Evolutionary conservation across 371 early-diverging fungal species (phyloP).

Genomic region (Rhizopus sp.): DNA sequence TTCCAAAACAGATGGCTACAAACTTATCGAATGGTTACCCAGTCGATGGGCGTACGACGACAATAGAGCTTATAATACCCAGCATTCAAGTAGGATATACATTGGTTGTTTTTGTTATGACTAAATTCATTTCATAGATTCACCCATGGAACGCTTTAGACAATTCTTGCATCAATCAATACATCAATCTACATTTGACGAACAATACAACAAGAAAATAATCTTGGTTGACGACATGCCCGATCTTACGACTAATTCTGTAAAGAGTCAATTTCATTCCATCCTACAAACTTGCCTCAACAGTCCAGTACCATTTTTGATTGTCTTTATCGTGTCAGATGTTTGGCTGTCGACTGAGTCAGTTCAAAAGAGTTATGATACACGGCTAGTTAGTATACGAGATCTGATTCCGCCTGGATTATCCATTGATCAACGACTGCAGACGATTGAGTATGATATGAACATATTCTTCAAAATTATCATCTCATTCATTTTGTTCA

Average conservation of each 20-base stretch:
- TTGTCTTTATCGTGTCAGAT: conserved; percentile 31
- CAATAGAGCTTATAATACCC: conserved; percentile 5
- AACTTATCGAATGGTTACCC: conserved; percentile 36
- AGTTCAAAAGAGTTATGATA: background rate
- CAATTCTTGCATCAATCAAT: conserved; percentile 17
- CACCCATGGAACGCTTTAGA: conserved; percentile 6
- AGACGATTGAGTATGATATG: conserved; percentile 5
- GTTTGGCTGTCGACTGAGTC: conserved; percentile 4
- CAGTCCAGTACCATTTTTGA: conserved; percentile 13
- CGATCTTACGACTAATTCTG: conserved; percentile 23
- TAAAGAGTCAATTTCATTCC: conserved; percentile 25
- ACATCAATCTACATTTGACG: background rate
- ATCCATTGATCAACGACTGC: background rate
- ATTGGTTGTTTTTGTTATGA: background rate
- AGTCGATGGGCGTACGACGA: conserved; percentile 9
- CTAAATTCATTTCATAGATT: background rate
- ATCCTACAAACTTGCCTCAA: conserved; percentile 11
- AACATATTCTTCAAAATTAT: background rate
- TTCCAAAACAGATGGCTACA: conserved; percentile 14
- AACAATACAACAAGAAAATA: conserved; percentile 17
- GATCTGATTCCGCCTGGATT: conserved; percentile 13
- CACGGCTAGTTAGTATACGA: background rate
- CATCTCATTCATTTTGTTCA: background rate
- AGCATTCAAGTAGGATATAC: background rate
- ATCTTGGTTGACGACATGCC: conserved; percentile 50